Base-by-base conservation (phyloP, 176 grass and related monocot species). In the Lolium perenne region DNA sequence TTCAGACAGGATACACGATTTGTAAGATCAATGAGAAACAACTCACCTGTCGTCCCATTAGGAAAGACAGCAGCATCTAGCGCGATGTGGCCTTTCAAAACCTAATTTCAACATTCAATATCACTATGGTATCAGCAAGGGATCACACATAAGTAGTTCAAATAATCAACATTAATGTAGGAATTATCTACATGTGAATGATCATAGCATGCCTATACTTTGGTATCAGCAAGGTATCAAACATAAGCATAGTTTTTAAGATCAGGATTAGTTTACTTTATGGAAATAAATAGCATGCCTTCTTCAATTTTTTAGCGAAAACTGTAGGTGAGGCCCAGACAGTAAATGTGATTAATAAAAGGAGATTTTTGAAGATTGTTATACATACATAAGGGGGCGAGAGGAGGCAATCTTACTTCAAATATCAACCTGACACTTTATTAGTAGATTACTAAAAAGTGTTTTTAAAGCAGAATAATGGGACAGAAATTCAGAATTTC, bases 1-100 rank as follows among this genome's bases (percentile, higher is more conserved):
- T 32, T 65, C 21, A 47, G 68, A 83, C 51, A 15, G 57, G 14
- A 40, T 41, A 59, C 7, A 18, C 16, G 11, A 18, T 46, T 84
- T 21, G 10, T 6, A 71, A 66, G 29, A 76, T 38, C n/a, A 18
- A 11, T 47, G 43, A 77, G 74, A 68, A 83, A 40, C 9, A 1
- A 18, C 83, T 89, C 76, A 96, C 97, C 97, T 82, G 97, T 96
- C 8, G 94, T 99, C 25, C 97, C 92, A 92, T 96, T 99, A 80
- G 94, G 97, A 86, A 98, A 99, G 55, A 80, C 86, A 76, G 92
- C 90, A 61, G 16, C 56, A 74, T 89, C 97, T 67, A 99, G 85
- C 35, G 90, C 97, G 15, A 96, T 96, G 29, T 96, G 97, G 13
- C 97, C 97, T 93, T 94, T 92, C 62, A 96, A 82, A 1, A 99